A percentile compares a stretch with the other conserved stretches of the same genome.
These are phyloP conservation scores for Penicillium hesseltinei DNA, from an alignment of 2,329 filamentous ascomycete genomes.

Conservation along the genomic window DNA sequence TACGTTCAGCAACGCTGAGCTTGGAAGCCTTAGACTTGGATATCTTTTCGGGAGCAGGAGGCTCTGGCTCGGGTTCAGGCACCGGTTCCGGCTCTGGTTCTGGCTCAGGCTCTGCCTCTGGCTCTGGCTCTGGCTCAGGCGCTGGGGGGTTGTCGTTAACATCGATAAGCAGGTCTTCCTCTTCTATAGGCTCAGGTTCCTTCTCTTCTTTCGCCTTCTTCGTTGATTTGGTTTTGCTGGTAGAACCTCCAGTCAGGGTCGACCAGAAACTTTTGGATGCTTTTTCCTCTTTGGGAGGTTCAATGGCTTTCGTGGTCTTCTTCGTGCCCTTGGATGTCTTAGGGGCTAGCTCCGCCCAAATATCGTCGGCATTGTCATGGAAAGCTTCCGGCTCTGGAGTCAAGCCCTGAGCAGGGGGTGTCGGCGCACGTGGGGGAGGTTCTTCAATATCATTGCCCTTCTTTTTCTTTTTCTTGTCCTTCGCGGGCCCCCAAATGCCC, in stretches of 20 bases:
- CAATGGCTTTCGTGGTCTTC: constrained; percentile 25
- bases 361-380: constrained; percentile 35
- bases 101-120: constrained; percentile 32
- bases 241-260: constrained; percentile 39
- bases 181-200: constrained; percentile 16
- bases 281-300: constrained; percentile 36
- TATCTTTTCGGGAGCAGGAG: constrained; percentile 44
- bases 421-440: constrained; percentile 49
- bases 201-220: constrained; percentile 45
- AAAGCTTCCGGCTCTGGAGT: constrained; percentile 38
- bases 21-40: constrained; percentile 45
- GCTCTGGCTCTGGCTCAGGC: constrained; percentile 31
- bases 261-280: constrained; percentile 47
- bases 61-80: constrained; percentile 36
- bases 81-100: constrained; percentile 32
- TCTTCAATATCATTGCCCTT: constrained; percentile 47
- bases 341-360: constrained; percentile 39
- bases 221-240: constrained; percentile 45
- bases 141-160: constrained; percentile 31
- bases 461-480: constrained; percentile 51
- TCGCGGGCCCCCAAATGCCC: constrained; percentile 38
- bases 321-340: constrained; percentile 40
- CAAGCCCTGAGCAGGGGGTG: constrained; percentile 47
- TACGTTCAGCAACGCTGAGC: constrained; percentile 53
- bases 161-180: constrained; percentile 37